phyloP scores from a whole-genome alignment of 176 grass and related monocot species.

The Phoenix roebelenii region DNA sequence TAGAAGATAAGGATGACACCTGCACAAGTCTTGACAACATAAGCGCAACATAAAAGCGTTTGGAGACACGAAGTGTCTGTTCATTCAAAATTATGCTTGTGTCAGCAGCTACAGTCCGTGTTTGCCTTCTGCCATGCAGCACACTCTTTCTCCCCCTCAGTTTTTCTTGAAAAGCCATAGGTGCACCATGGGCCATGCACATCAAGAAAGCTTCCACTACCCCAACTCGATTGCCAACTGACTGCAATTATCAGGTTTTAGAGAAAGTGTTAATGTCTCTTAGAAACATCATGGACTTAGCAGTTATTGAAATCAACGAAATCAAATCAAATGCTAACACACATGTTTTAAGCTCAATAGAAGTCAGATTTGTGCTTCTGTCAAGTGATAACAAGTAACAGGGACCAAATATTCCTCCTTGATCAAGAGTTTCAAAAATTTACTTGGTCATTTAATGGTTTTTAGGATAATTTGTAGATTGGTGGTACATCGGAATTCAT shows the following conservation, averaged over 20 bases:
- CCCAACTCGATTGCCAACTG: conserved; percentile 80
- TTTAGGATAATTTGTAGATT: neutral
- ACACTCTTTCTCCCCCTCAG: conserved; percentile 29
- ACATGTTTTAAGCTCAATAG: neutral
- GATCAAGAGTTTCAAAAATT: no score
- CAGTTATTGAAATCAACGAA: neutral
- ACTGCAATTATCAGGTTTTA: conserved; percentile 36
- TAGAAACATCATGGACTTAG: neutral
- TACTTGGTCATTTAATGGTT: neutral
- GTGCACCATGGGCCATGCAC: conserved; percentile 85
- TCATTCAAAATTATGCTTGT: conserved; percentile 41
- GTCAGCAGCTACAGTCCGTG: conserved; percentile 19
- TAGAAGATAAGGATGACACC: conserved; percentile 31
- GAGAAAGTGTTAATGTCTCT: neutral
- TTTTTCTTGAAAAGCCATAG: conserved; percentile 46
- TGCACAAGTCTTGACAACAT: conserved; percentile 88
- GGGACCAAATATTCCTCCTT: neutral
- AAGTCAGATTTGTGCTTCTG: neutral
- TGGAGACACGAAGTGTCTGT: conserved; percentile 65
- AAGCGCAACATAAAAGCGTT: conserved; percentile 89
- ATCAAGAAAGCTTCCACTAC: conserved; percentile 84
- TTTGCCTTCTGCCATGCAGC: conserved; percentile 14
- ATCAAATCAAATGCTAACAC: neutral
- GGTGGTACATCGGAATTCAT: neutral
- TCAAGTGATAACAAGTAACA: neutral